These are phyloP conservation scores for Acer negundo DNA, from an alignment of 345 rosid genomes.

Conservation along the genomic window DNA sequence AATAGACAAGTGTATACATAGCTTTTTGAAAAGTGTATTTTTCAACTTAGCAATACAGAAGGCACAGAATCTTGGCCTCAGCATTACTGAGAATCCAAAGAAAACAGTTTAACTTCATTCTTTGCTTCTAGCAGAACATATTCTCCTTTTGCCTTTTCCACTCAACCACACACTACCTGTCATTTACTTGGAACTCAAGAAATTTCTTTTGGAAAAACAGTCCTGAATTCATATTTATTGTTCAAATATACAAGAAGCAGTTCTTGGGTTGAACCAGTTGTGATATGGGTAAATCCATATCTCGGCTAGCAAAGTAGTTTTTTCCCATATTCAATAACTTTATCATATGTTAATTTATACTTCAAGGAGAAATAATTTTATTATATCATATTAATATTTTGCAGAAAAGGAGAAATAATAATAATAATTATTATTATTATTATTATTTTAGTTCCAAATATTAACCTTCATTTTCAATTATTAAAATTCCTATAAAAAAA, in stretches of 20 bases:
- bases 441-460: no score
- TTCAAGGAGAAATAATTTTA: no score
- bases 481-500: no score
- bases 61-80: slow-evolving; percentile 8
- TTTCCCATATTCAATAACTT: no score
- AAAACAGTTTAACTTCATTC: slow-evolving; percentile 13
- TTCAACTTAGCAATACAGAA: neutral
- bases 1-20: neutral
- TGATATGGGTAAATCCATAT: slow-evolving; percentile 47
- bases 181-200: slow-evolving; percentile 11
- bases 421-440: no score
- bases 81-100: neutral
- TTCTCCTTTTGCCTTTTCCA: slow-evolving; percentile 26
- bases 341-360: no score
- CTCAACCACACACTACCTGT: slow-evolving; percentile 6
- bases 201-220: neutral
- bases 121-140: slow-evolving; percentile 26
- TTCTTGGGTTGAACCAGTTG: neutral
- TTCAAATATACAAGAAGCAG: slow-evolving; percentile 1
- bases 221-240: neutral
- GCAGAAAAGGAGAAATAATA: no score
- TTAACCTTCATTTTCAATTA: no score
- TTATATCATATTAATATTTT: no score
- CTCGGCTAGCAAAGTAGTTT: slow-evolving; percentile 49
- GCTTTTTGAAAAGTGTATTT: slow-evolving; percentile 8